Conservation (phyloP, 225 moss, liverwort and hornwort genomes). For the Takakia lepidozioides region DNA sequence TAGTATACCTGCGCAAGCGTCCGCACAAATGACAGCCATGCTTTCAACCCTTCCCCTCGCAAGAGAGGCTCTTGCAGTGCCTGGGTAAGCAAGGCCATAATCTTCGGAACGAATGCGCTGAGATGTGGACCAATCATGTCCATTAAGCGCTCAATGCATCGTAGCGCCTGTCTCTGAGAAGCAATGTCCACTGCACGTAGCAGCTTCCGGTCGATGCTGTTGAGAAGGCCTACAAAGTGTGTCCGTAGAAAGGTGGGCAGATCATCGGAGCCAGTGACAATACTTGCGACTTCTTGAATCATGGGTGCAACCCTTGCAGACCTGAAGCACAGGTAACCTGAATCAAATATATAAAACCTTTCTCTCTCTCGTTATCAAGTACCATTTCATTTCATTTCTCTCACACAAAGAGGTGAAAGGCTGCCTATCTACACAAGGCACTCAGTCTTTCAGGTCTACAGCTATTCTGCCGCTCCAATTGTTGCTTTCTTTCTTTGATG, state of each 20-base stretch:
- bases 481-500: too few species aligned
- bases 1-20: constrained; percentile 63
- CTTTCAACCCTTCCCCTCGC: constrained; percentile 76
- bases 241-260: constrained; percentile 80
- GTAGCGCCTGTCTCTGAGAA: constrained; percentile 78
- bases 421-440: too few species aligned
- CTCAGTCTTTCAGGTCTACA: too few species aligned
- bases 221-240: constrained; percentile 88
- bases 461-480: too few species aligned
- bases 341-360: too few species aligned
- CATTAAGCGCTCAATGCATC: constrained; percentile 79
- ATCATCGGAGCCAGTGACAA: constrained; percentile 96
- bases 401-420: too few species aligned
- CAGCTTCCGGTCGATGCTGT: constrained; percentile 86
- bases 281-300: constrained; percentile 98
- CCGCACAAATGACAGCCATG: constrained; percentile 92
- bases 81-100: constrained; percentile 91
- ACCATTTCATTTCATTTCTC: too few species aligned
- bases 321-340: constrained; percentile 49
- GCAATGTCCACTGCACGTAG: constrained; percentile 66
- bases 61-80: constrained; percentile 75
- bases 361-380: too few species aligned
- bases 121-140: constrained; percentile 92
- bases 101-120: constrained; percentile 95
- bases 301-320: constrained; percentile 96